Evolutionary conservation across 495 filamentous ascomycete species (phyloP).

Genomic region (Aspergillus sclerotioniger): DNA sequence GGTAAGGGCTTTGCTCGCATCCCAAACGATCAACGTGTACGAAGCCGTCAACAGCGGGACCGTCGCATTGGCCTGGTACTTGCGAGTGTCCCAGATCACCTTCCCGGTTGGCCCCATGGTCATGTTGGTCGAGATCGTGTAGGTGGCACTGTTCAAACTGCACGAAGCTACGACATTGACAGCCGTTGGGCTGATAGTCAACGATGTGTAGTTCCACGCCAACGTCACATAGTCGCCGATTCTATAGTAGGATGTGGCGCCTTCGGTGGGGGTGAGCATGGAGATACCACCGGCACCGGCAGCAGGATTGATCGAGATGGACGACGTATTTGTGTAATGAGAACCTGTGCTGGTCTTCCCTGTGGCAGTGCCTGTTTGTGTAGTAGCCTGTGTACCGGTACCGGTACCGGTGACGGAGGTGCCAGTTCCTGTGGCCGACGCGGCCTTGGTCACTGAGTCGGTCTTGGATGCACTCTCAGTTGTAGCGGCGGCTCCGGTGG

Average conservation of each 20-base stretch:
- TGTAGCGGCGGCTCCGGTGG: conserved; percentile 22
- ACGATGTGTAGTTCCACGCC: conserved; percentile 92
- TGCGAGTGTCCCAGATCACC: conserved; percentile 76
- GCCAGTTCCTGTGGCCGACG: conserved; percentile 27
- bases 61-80: conserved; percentile 62
- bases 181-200: conserved; percentile 70
- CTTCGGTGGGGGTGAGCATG: conserved; percentile 73
- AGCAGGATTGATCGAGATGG: conserved; percentile 51
- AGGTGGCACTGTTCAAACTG: conserved; percentile 60
- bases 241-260: conserved; percentile 75
- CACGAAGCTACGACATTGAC: conserved; percentile 82
- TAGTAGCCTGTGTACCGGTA: conserved; percentile 22
- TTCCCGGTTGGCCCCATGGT: conserved; percentile 53
- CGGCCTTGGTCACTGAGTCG: conserved; percentile 20
- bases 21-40: conserved; percentile 84
- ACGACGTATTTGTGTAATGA: conserved; percentile 28
- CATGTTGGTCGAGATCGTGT: conserved; percentile 67
- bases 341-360: conserved; percentile 32
- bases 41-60: conserved; percentile 64
- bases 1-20: conserved; percentile 60
- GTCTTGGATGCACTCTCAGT: conserved; percentile 24
- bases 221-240: conserved; percentile 84
- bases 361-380: conserved; percentile 24
- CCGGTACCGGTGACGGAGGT: conserved; percentile 23
- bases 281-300: conserved; percentile 69